These are phyloP conservation scores for Boletus subcaerulescens DNA, from an alignment of 768 basidiomycete genomes.

Conservation along the genomic window DNA sequence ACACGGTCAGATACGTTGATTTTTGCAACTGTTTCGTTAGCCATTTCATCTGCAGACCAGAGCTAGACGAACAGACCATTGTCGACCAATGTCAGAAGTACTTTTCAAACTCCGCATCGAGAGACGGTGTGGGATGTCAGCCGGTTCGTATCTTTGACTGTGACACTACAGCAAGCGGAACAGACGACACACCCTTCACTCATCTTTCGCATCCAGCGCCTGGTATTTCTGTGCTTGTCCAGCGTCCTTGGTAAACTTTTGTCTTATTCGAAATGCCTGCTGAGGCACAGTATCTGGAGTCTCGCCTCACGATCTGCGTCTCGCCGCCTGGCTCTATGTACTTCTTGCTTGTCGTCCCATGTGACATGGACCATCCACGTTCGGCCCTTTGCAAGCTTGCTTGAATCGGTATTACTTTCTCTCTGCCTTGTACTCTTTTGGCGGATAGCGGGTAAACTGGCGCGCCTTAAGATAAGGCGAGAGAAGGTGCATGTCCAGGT, in stretches of 20 bases:
- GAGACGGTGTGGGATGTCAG: too few species aligned
- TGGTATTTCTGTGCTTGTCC: constrained; percentile 31
- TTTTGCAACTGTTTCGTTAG: constrained; percentile 15
- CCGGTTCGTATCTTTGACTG: background rate
- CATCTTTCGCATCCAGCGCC: constrained; percentile 32
- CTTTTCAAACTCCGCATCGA: constrained; percentile 29
- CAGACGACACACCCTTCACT: constrained; percentile 4
- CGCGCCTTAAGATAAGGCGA: background rate
- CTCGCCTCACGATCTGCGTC: constrained; percentile 19
- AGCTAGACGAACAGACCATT: constrained; percentile 28
- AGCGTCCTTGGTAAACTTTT: constrained; percentile 31
- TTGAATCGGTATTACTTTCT: constrained; percentile 33
- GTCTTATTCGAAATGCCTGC: background rate
- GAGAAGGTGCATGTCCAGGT: background rate
- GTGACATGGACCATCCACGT: constrained; percentile 37
- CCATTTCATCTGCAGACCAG: background rate
- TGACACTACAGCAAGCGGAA: constrained; percentile 15
- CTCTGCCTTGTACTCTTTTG: constrained; percentile 28
- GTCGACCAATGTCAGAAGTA: constrained; percentile 9
- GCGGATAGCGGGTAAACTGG: constrained; percentile 10
- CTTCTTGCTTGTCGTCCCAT: constrained; percentile 38
- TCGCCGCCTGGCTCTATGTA: constrained; percentile 16
- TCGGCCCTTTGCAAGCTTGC: constrained; percentile 39
- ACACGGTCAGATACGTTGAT: background rate
- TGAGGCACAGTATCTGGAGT: constrained; percentile 13